Conservation (phyloP, 805 yeast species). For the Saccharomycopsis fermentans region DNA sequence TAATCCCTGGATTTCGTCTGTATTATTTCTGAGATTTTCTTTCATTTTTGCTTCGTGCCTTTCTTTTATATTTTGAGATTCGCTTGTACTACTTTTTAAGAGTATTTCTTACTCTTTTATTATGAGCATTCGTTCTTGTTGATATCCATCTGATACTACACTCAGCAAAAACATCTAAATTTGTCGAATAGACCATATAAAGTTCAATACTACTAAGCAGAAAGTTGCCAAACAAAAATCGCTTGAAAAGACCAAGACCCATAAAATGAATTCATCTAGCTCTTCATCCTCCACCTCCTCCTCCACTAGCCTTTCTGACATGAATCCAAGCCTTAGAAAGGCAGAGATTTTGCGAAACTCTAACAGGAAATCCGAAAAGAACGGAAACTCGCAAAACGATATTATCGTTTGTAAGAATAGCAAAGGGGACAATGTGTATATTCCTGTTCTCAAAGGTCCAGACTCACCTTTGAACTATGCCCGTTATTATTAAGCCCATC, state of each 20-base stretch:
- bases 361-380: background rate
- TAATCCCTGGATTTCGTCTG: background rate
- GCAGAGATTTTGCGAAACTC: background rate
- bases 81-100: too few relatives aligned
- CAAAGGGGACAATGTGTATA: conserved; percentile 2
- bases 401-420: background rate
- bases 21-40: background rate
- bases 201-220: too few relatives aligned
- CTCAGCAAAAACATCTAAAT: too few relatives aligned
- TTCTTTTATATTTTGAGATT: too few relatives aligned
- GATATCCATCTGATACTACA: too few relatives aligned
- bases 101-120: too few relatives aligned
- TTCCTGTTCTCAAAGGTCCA: conserved; percentile 16
- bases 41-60: background rate
- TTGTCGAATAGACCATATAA: too few relatives aligned
- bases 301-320: background rate
- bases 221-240: background rate
- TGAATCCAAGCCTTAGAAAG: background rate
- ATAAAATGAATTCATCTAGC: background rate
- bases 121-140: too few relatives aligned
- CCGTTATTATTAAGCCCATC: conserved; percentile 6
- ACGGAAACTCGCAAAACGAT: background rate
- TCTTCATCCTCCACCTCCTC: background rate
- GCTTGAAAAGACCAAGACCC: too few relatives aligned
- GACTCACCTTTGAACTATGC: conserved; percentile 17